Base-by-base conservation (phyloP, 1,284 basidiomycete species). In the Pseudozyma tsukubaensis region DNA sequence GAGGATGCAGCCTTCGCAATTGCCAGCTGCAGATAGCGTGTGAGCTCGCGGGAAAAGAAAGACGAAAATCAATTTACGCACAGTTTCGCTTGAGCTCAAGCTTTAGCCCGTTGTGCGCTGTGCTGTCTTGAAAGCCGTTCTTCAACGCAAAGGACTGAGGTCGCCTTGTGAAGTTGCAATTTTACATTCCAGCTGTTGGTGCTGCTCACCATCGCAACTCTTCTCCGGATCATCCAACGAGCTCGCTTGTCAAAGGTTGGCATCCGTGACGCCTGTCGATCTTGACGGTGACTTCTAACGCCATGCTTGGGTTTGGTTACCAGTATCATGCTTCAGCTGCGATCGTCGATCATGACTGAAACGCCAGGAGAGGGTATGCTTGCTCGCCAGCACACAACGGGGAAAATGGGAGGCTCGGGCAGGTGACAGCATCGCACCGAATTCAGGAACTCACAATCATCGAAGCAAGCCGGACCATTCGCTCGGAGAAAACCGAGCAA, bases 311-410 rank as follows among this genome's bases (percentile, higher is more conserved):
- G 18, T 19, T 21, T 13, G 21, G 8, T 16, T 21, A 21, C 34
- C 16, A 24, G 18, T 13, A 14, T 24, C 13, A 4, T 51, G 13
- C 19, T 49, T 16, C 21, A 19, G 29, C 45, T 36, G 36, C 37
- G 54, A 63, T 57, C 58, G 50, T 53, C 44, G 58, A 53, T 53
- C 60, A 35, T 48, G 35, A 40, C 43, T 42, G 42, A 52, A 12
- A 52, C 18, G 54, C 5, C 60, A 63, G 60, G 37, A n/a, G 36
- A 32, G 60, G 32, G 36, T 13, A 57, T 51, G 29, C 19, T 43
- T 34, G 21, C 13, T 40, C 36, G 36, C 12, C 5, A 42, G 29
- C 24, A 32, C 21, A 44, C 13, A 21, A 21, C 10, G 35, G 19
- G 35, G 19, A 29, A 39, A 34, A 51, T 24, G 34, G 24, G 11